Base-by-base conservation (phyloP, 75 land plant species). In the Pseudotsuga menziesii region DNA sequence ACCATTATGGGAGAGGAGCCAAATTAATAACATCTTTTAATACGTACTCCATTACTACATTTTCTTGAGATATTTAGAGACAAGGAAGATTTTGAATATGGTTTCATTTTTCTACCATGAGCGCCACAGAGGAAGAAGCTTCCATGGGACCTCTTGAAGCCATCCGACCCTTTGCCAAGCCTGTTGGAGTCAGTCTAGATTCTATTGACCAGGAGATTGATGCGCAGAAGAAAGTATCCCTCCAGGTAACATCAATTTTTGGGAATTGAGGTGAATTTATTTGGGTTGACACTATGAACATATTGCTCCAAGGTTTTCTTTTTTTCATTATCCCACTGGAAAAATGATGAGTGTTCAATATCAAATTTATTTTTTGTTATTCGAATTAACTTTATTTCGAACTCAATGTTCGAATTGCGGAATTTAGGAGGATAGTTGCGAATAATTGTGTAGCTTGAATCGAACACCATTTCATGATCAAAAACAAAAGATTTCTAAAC, bases 161-260 rank as follows among this genome's bases (percentile, higher is more conserved):
- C 59, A 22, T 23, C 72, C 26, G 80, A 75, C 64, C 76, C 5
- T 32, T 5, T 2, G 5, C 4, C 19, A 64, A 29, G 35, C 35
- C 69, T 32, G 69, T 2, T 4, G 39, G 29, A 1, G 26, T 20
- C 22, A 20, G 17, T 59, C 61, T 80, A n/a, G 84, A 79, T 16
- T 77, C 84, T 25, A 78, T 83, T 57, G 85, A 83, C 78, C 36
- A 55, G 20, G 85, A 83, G 15, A 83, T 83, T 73, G 78, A 41
- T 29, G 39, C 44, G 48, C 83, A 83, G 71, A 69, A 78, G 57
- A 57, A 58, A 32, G 54, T 76, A 19, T 83, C 78, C 48, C 74
- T 81, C 17, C 69, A 83, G 85, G 85, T 83, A 72, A 19, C 41
- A 14, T n/a, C 78, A 23, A 12, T 25, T 48, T 26, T 39, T 25